These are phyloP conservation scores for Plasmodium knowlesi DNA, from an alignment of 169 alveolate species.

Conservation along the genomic window DNA sequence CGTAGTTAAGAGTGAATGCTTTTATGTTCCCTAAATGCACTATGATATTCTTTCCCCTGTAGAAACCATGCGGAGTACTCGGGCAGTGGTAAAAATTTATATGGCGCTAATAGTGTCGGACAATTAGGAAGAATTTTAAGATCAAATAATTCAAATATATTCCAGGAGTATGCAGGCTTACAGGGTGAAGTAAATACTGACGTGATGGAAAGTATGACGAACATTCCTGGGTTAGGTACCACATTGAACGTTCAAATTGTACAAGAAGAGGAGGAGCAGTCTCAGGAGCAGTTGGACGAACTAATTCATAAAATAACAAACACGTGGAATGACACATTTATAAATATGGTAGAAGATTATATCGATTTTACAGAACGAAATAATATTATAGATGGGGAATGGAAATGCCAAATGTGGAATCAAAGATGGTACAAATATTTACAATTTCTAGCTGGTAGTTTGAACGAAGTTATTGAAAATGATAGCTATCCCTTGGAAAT, in stretches of 20 bases:
- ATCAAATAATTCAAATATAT: conserved; percentile 5
- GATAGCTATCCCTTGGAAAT: conserved; percentile 10
- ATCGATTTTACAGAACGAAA: conserved; percentile 29
- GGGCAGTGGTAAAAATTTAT: not conserved
- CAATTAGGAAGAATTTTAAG: conserved; percentile 14
- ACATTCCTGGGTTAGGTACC: not conserved
- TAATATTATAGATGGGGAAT: conserved; percentile 19
- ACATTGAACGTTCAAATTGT: not conserved
- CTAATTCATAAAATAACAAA: conserved; percentile 11
- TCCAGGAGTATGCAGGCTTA: not conserved
- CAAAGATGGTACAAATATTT: conserved; percentile 27
- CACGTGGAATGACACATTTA: conserved; percentile 26
- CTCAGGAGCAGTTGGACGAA: not conserved
- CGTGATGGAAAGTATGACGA: not conserved
- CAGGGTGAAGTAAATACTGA: not conserved
- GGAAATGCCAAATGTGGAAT: conserved; percentile 43
- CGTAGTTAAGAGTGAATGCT: not conserved
- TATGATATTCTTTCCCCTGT: not conserved
- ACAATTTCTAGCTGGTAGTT: conserved; percentile 3
- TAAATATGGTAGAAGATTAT: conserved; percentile 21
- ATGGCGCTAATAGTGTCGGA: not conserved
- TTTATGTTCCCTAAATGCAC: not conserved
- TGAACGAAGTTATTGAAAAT: not conserved
- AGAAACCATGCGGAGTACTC: not conserved
- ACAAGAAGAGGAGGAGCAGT: not conserved